A percentile compares a stretch with the other conserved stretches of the same genome.
These are phyloP conservation scores for Leccinum pellstonianum DNA, from an alignment of 768 basidiomycete species.

Conservation along the genomic window DNA sequence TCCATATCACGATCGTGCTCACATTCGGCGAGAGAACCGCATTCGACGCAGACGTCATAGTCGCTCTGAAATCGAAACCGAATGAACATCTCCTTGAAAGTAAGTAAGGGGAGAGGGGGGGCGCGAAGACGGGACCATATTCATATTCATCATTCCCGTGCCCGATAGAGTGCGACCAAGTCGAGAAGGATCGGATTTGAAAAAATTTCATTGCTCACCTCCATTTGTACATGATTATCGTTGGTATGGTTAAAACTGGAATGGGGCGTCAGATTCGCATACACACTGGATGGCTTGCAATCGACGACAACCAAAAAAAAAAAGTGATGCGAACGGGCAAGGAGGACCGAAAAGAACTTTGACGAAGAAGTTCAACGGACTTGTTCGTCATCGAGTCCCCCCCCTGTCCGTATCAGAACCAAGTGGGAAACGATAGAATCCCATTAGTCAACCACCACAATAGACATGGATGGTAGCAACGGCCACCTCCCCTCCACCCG, in stretches of 20 bases:
- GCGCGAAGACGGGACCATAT: neutral
- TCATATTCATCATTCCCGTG: neutral
- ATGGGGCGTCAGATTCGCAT: slow-evolving; percentile 16
- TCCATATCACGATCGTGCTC: slow-evolving; percentile 51
- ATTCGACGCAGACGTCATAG: slow-evolving; percentile 67
- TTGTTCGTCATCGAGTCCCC: neutral
- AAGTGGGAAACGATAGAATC: slow-evolving; percentile 1
- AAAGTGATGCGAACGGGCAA: neutral
- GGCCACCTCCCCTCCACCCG: slow-evolving; percentile 15
- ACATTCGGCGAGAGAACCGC: slow-evolving; percentile 69
- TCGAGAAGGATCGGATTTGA: slow-evolving; percentile 13
- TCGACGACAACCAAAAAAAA: neutral
- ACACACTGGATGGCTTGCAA: neutral
- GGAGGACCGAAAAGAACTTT: neutral
- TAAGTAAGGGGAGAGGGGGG: slow-evolving; percentile 1
- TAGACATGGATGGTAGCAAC: slow-evolving; percentile 20
- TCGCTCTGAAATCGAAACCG: slow-evolving; percentile 50
- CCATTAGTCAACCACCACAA: slow-evolving; percentile 12
- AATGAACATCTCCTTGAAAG: slow-evolving; percentile 3
- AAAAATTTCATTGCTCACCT: slow-evolving; percentile 44
- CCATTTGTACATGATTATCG: slow-evolving; percentile 69
- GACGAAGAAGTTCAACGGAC: neutral
- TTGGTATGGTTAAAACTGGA: slow-evolving; percentile 71
- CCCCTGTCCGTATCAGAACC: neutral
- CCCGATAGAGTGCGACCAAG: slow-evolving; percentile 22